Evolutionary conservation across 208 protist genomes (phyloP).

Genomic region (Trypanosoma congolense): DNA sequence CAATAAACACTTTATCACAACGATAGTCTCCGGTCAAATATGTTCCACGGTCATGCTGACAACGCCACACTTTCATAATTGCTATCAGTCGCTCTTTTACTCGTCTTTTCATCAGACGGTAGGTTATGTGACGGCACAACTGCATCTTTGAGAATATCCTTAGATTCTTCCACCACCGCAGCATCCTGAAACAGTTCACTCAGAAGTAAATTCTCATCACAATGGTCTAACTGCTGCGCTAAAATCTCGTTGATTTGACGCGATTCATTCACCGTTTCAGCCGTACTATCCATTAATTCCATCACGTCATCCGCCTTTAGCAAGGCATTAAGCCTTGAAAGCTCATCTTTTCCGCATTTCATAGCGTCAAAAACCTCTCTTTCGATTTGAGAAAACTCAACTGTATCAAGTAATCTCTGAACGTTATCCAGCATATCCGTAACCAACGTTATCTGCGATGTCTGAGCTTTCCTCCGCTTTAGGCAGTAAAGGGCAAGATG

Average conservation of each 20-base stretch:
- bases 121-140: slow-evolving; percentile 16
- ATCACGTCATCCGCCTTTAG: slow-evolving; percentile 82
- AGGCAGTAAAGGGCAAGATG: slow-evolving; percentile 77
- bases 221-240: slow-evolving; percentile 37
- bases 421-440: slow-evolving; percentile 78
- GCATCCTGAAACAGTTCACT: slow-evolving; percentile 28
- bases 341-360: slow-evolving; percentile 63
- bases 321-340: slow-evolving; percentile 74
- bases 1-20: too few relatives aligned
- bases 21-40: background rate
- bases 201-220: slow-evolving; percentile 65
- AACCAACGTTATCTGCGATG: slow-evolving; percentile 47
- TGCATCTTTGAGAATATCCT: background rate
- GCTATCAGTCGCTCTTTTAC: slow-evolving; percentile 1
- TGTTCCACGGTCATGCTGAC: background rate
- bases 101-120: background rate
- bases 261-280: slow-evolving; percentile 67
- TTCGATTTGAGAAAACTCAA: slow-evolving; percentile 77
- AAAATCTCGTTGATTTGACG: slow-evolving; percentile 62
- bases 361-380: slow-evolving; percentile 61
- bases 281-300: slow-evolving; percentile 68
- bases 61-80: background rate
- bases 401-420: slow-evolving; percentile 63
- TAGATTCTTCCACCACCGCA: background rate
- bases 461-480: slow-evolving; percentile 61